Base-by-base conservation (phyloP, 2,329 filamentous ascomycete species). In the Rutstroemia sp. region DNA sequence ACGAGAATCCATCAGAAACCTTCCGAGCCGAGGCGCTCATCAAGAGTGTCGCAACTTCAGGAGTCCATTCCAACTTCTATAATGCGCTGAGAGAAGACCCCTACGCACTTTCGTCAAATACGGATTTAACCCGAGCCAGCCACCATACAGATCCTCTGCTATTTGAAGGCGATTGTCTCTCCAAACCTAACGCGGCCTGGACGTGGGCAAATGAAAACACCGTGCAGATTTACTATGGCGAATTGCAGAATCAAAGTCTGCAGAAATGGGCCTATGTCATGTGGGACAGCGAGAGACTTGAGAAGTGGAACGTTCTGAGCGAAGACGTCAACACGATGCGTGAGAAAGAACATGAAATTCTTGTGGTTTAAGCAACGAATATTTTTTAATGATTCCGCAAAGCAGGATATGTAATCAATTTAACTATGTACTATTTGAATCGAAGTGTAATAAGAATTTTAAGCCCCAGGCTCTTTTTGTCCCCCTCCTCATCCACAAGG, bases 181-280 rank as follows among this genome's bases (percentile, higher is more conserved):
- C 52, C 19, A 41, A 46, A 30, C 58, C 50, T 12, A 59, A 52
- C 48, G 58, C 58, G 7, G 54, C 58, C 18, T 59, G 54, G 54
- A 38, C 55, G 3, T 59, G 58, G 58, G 46, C 51, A 38, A 54
- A 25, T 39, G n/a, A 45, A 18, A 34, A 51, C 6, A 57, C 47
- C 14, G 41, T 52, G 5, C 37, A 52, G 12, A 30, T 57, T 18
- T 6, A 25, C 4, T 54, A 54, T 34, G 48, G 49, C 18, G 9
- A 54, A 37, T 2, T 18, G 25, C 38, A 39, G 8, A 57, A 51
- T 25, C 4, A 49, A 14, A 16, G 39, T 49, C 38, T 59, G 18
- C 41, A 51, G 19, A 54, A 57, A 50, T 59, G 58, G 58, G 58
- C 37, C 14, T 59, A 59, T 30, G 58, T 57, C 30, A 57, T 59